phyloP scores from a whole-genome alignment of 139 green algal species.

The Protoeuglena noctilucae region DNA sequence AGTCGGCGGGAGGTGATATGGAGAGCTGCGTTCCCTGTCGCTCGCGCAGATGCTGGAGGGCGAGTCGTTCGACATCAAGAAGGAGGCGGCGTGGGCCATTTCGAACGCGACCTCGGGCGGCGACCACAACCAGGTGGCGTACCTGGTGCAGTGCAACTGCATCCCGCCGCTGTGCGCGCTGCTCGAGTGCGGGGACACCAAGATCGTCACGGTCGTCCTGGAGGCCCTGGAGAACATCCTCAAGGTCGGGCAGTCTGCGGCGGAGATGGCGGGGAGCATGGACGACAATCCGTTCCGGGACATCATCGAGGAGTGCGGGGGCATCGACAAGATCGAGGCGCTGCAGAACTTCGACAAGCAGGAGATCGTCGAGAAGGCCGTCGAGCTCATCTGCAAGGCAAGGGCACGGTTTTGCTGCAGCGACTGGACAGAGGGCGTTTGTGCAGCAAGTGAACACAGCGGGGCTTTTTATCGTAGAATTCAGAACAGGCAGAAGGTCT shows the following conservation, averaged over 20 bases:
- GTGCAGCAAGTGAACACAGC: too few relatives aligned
- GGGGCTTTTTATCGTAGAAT: too few relatives aligned
- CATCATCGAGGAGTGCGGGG: slow-evolving; percentile 87
- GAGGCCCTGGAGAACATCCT: slow-evolving; percentile 99
- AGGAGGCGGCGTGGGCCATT: slow-evolving; percentile 97
- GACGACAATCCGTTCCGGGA: slow-evolving; percentile 66
- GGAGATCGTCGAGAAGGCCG: slow-evolving; percentile 96
- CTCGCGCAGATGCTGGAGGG: slow-evolving; percentile 33
- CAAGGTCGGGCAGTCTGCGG: slow-evolving; percentile 50
- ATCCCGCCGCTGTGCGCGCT: slow-evolving; percentile 95
- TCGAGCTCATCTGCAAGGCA: slow-evolving; percentile 77
- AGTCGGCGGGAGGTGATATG: too few relatives aligned
- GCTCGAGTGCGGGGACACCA: slow-evolving; percentile 67
- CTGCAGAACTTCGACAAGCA: slow-evolving; percentile 90
- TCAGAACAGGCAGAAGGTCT: too few relatives aligned
- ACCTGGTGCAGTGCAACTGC: slow-evolving; percentile 67
- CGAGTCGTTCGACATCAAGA: slow-evolving; percentile 92
- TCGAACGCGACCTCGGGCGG: slow-evolving; percentile 93
- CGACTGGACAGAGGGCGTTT: too few relatives aligned
- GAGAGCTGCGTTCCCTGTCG: too few relatives aligned
- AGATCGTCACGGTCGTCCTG: slow-evolving; percentile 94
- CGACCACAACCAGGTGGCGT: slow-evolving; percentile 64
- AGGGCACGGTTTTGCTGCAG: too few relatives aligned
- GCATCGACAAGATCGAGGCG: slow-evolving; percentile 96
- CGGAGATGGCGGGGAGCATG: slow-evolving; percentile 31